Conservation (phyloP, 2,329 filamentous ascomycete genomes). For the Apiospora saccharicola region DNA sequence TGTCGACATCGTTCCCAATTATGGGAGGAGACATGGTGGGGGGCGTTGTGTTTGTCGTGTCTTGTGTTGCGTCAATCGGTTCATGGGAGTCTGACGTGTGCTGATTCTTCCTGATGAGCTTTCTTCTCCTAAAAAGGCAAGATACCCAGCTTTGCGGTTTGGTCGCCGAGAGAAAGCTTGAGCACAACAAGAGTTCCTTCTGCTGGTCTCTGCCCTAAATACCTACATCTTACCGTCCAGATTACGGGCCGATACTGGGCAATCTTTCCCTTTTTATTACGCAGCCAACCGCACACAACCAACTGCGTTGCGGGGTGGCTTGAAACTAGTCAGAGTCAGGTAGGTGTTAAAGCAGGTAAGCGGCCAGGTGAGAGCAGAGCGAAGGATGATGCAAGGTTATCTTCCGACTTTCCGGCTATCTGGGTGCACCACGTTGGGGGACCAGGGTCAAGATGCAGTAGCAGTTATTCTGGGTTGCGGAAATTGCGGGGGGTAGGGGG, state of each 20-base stretch:
- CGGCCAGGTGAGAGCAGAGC: neutral
- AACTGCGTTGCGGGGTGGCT: conserved; percentile 10
- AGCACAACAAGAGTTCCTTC: neutral
- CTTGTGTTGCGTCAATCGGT: neutral
- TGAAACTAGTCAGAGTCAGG: conserved; percentile 11
- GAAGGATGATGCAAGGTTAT: neutral
- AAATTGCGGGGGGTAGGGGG: conserved; percentile 4
- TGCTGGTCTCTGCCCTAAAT: neutral
- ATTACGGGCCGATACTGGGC: neutral
- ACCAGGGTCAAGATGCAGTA: neutral
- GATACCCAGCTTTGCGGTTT: neutral
- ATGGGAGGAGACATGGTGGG: conserved; percentile 30
- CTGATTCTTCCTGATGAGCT: neutral
- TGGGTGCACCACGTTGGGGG: neutral
- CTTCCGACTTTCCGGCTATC: conserved; percentile 14
- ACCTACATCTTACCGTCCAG: neutral
- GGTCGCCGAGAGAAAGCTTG: conserved; percentile 13
- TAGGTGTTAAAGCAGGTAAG: neutral
- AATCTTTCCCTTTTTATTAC: neutral
- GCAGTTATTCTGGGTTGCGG: neutral
- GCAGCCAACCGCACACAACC: neutral
- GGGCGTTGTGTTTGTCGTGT: neutral
- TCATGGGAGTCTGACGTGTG: neutral
- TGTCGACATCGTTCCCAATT: conserved; percentile 28
- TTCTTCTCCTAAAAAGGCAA: neutral